Conservation (phyloP, 1,284 basidiomycete species). For the Anthracocystis setariae region DNA sequence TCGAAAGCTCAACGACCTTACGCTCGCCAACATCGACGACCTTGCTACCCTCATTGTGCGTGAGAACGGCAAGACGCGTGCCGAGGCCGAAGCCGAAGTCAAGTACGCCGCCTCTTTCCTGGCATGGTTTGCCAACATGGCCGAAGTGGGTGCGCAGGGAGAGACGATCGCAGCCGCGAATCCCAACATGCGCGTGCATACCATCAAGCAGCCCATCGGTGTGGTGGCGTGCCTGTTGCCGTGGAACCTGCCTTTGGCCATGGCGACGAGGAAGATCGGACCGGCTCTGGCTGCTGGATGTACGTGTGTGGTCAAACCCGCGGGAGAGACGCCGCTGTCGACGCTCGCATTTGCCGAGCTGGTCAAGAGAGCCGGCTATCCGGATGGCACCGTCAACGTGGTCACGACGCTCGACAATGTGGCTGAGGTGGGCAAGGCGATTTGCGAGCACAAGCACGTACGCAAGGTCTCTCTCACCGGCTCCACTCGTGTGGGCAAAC, state of each 20-base stretch:
- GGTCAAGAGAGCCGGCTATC: conserved; percentile 29
- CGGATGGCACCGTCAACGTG: conserved; percentile 37
- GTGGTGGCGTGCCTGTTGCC: conserved; percentile 44
- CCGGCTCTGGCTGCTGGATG: conserved; percentile 34
- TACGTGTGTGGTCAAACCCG: conserved; percentile 42
- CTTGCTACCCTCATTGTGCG: conserved; percentile 42
- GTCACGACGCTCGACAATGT: conserved; percentile 35
- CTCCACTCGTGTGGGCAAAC: conserved; percentile 38
- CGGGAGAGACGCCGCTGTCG: conserved; percentile 34
- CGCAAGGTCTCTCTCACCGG: conserved; percentile 44
- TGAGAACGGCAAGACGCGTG: conserved; percentile 45
- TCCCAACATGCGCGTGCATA: conserved; percentile 22
- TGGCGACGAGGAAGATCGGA: conserved; percentile 42
- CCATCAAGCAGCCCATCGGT: conserved; percentile 41
- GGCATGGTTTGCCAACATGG: conserved; percentile 33
- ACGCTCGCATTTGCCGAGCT: conserved; percentile 40
- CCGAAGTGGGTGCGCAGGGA: conserved; percentile 27
- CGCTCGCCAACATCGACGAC: conserved; percentile 36
- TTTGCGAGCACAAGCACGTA: conserved; percentile 34
- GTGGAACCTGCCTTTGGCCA: conserved; percentile 53
- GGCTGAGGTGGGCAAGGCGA: conserved; percentile 33
- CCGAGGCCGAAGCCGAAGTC: conserved; percentile 46
- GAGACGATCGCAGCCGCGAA: conserved; percentile 36
- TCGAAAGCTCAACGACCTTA: conserved; percentile 37
- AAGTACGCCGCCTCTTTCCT: conserved; percentile 37